phyloP scores from a whole-genome alignment of 352 stramenopile species.

The Plasmopara muralis region DNA sequence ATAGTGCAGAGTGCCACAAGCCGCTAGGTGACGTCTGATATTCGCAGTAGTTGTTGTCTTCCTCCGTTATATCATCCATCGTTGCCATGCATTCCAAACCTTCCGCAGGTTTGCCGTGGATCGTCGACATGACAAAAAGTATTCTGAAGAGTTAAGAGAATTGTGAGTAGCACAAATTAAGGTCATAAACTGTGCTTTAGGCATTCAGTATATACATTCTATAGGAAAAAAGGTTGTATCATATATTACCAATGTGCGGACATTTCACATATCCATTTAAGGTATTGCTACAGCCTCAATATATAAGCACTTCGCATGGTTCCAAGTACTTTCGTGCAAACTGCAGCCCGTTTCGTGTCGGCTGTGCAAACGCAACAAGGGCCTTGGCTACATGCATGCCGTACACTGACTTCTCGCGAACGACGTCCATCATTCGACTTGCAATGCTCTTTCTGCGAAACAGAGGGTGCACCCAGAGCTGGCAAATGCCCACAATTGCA shows the following conservation, averaged over 20 bases:
- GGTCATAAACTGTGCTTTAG: too few species aligned
- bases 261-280: too few species aligned
- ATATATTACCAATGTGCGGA: too few species aligned
- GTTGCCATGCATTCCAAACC: slow-evolving; percentile 90
- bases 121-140: slow-evolving; percentile 6
- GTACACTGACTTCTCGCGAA: slow-evolving; percentile 68
- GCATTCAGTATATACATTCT: too few species aligned
- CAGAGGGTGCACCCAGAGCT: slow-evolving; percentile 62
- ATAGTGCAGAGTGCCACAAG: slow-evolving; percentile 81
- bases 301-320: slow-evolving; percentile 46
- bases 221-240: too few species aligned
- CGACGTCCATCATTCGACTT: slow-evolving; percentile 48
- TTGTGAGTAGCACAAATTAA: background rate
- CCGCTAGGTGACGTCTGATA: slow-evolving; percentile 89
- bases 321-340: slow-evolving; percentile 57
- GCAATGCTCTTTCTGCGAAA: slow-evolving; percentile 48
- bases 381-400: slow-evolving; percentile 45
- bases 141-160: background rate
- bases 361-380: slow-evolving; percentile 64
- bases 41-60: slow-evolving; percentile 86
- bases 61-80: slow-evolving; percentile 94
- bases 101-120: slow-evolving; percentile 73
- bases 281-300: slow-evolving; percentile 15
- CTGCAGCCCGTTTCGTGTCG: slow-evolving; percentile 48
- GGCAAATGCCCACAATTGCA: slow-evolving; percentile 54